Percentiles rank a stretch among this genome's conserved stretches.
phyloP scores from a whole-genome alignment of 768 basidiomycete genomes.

The Coprinopsis sp. region DNA sequence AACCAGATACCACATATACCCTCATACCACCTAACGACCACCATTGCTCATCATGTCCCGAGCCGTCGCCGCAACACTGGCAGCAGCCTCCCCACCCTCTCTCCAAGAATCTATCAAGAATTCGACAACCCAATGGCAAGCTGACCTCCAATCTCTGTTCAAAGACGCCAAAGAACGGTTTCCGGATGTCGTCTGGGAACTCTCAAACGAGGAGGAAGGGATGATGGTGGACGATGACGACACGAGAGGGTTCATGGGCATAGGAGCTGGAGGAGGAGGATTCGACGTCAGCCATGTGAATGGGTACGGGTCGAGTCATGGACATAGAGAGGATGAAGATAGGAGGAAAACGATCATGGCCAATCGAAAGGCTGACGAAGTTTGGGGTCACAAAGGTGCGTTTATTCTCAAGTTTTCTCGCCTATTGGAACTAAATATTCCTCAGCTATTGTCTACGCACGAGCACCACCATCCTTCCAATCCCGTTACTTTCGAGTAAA shows the following conservation, averaged over 20 bases:
- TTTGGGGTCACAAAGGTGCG: conserved; percentile 96
- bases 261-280: background rate
- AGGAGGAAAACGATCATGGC: background rate
- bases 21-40: too few species aligned
- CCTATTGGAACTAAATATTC: background rate
- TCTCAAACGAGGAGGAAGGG: conserved; percentile 38
- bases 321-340: background rate
- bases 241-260: background rate
- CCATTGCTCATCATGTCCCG: background rate
- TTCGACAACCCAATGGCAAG: conserved; percentile 74
- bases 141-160: conserved; percentile 75
- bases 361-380: conserved; percentile 40
- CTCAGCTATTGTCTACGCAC: conserved; percentile 88
- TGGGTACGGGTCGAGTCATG: background rate
- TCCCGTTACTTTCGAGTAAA: conserved; percentile 80
- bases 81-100: conserved; percentile 38
- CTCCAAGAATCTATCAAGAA: conserved; percentile 61
- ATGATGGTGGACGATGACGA: conserved; percentile 39
- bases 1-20: too few species aligned
- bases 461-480: conserved; percentile 90
- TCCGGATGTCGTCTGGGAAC: conserved; percentile 95
- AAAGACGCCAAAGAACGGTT: conserved; percentile 84
- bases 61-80: conserved; percentile 13
- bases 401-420: conserved; percentile 6
- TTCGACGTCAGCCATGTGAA: background rate